phyloP scores from a whole-genome alignment of 2,329 filamentous ascomycete species.

The Aureobasidium zeae region DNA sequence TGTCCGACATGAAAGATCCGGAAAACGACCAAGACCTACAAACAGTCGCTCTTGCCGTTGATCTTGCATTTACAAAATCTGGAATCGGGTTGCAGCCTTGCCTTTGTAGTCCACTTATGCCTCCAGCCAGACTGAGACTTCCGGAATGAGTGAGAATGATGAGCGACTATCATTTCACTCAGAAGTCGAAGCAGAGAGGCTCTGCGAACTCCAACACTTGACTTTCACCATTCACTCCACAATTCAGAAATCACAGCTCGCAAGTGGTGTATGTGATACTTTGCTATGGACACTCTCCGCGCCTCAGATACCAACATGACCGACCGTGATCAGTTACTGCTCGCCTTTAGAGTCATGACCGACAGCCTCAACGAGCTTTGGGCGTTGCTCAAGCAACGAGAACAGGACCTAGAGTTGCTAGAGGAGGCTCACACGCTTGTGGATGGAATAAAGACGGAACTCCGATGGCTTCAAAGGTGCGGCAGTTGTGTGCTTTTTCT shows the following conservation, averaged over 20 bases:
- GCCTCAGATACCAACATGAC: not conserved
- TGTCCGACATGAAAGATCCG: not conserved
- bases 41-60: no score
- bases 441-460: no score
- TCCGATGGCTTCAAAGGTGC: no score
- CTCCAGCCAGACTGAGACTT: no score
- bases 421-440: not conserved
- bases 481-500: no score
- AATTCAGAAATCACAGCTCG: not conserved
- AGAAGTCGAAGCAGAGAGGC: not conserved
- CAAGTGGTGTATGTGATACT: no score
- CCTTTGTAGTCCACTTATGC: no score
- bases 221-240: not conserved
- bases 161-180: not conserved
- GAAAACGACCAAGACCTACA: no score
- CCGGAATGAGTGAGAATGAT: not conserved
- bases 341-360: not conserved
- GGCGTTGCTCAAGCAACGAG: not conserved
- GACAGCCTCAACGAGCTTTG: not conserved
- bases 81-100: no score
- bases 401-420: not conserved
- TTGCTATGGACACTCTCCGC: no score
- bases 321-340: not conserved
- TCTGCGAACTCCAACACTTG: not conserved
- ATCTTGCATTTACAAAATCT: no score